These are phyloP conservation scores for Corylus americana DNA, from an alignment of 306 rosid genomes.

Conservation along the genomic window DNA sequence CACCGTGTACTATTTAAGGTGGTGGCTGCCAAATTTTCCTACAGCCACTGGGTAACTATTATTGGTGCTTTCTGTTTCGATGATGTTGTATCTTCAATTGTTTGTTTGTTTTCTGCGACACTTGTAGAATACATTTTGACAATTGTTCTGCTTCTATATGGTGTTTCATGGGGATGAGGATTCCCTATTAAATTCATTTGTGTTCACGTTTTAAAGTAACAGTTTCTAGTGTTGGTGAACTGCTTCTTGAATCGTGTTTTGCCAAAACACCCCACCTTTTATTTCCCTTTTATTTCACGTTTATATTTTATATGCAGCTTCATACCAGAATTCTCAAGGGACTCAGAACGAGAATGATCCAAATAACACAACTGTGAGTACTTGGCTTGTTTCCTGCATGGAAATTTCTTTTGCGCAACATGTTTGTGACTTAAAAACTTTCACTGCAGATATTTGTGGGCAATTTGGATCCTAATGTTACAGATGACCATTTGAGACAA, in stretches of 20 bases:
- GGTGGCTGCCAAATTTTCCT: neutral
- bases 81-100: neutral
- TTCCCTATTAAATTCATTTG: neutral
- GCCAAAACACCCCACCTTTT: neutral
- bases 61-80: neutral
- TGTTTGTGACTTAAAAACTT: slow-evolving; percentile 23
- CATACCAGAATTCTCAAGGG: slow-evolving; percentile 81
- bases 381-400: slow-evolving; percentile 20
- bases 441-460: slow-evolving; percentile 88
- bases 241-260: neutral
- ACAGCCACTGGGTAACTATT: neutral
- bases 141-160: neutral
- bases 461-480: slow-evolving; percentile 80
- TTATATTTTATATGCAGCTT: slow-evolving; percentile 65
- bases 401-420: slow-evolving; percentile 4
- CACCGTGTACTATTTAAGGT: neutral
- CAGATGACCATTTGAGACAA: slow-evolving; percentile 89
- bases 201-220: neutral
- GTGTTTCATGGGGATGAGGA: neutral
- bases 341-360: slow-evolving; percentile 87
- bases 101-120: neutral
- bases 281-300: slow-evolving; percentile 27
- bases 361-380: slow-evolving; percentile 90
- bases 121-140: neutral
- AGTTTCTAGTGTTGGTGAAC: neutral